Percentiles rank a stretch among this genome's conserved stretches.
These are phyloP conservation scores for Polygonum aviculare DNA, from an alignment of 148 eudicot genomes.

Conservation along the genomic window DNA sequence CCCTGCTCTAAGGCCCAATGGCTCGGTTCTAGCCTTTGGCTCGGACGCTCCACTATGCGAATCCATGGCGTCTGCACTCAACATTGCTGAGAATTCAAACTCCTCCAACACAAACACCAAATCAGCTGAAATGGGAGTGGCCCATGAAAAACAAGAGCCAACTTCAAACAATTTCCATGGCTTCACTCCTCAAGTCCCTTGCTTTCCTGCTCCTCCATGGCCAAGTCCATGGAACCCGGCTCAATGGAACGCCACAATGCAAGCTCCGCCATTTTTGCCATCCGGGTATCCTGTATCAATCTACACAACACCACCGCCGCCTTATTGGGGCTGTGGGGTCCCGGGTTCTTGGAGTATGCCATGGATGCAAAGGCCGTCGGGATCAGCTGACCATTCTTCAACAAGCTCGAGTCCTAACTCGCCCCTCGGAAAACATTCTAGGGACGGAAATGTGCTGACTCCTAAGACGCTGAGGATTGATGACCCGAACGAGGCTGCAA, in stretches of 20 bases:
- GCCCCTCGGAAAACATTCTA: constrained; percentile 54
- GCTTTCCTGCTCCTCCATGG: constrained; percentile 28
- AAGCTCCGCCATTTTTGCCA: constrained; percentile 6
- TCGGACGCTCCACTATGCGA: constrained; percentile 20
- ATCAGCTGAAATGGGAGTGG: not conserved
- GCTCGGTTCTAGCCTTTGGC: constrained; percentile 20
- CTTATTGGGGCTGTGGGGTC: constrained; percentile 27
- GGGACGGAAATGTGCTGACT: constrained; percentile 49
- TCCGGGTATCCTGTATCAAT: constrained; percentile 27
- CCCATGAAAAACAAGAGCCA: not conserved
- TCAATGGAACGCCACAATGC: constrained; percentile 11
- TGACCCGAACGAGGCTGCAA: constrained; percentile 60
- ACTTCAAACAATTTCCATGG: constrained; percentile 12
- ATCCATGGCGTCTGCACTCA: constrained; percentile 23
- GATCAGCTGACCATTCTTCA: constrained; percentile 8
- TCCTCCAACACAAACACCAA: not conserved
- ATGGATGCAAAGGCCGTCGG: constrained; percentile 6
- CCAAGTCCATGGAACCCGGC: constrained; percentile 36
- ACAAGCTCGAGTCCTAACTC: constrained; percentile 37
- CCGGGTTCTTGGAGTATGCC: constrained; percentile 39
- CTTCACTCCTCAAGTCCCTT: constrained; percentile 20
- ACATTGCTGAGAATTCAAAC: constrained; percentile 3
- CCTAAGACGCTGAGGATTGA: constrained; percentile 62
- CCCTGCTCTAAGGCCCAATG: constrained; percentile 14
- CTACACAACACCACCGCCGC: constrained; percentile 17